A percentile compares a stretch with the other conserved stretches of the same genome.
Conservation (phyloP, 2,329 filamentous ascomycete species). For the Exserohilum rostratum region DNA sequence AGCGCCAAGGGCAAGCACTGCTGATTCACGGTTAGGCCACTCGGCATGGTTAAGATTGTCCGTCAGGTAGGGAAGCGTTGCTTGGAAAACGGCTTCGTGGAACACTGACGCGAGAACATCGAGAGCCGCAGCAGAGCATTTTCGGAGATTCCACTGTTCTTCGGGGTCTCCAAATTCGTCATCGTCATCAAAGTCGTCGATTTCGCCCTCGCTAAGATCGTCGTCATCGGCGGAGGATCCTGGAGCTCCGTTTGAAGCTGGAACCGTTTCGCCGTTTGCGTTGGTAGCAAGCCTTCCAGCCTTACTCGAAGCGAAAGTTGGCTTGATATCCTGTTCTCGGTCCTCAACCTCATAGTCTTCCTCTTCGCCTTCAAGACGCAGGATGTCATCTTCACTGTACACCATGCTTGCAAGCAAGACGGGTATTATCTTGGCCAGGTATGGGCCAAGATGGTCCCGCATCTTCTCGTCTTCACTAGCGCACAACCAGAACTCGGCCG, state of each 20-base stretch:
- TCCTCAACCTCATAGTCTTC: constrained; percentile 93
- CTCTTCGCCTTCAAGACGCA: constrained; percentile 76
- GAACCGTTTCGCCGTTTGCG: constrained; percentile 49
- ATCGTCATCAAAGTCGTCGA: constrained; percentile 73
- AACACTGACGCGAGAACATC: constrained; percentile 95
- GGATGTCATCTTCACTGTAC: constrained; percentile 92
- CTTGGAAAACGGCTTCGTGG: constrained; percentile 83
- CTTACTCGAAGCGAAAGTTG: constrained; percentile 80
- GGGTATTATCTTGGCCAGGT: constrained; percentile 83
- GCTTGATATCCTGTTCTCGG: constrained; percentile 86
- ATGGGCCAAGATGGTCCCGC: constrained; percentile 76
- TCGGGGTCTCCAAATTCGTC: constrained; percentile 78
- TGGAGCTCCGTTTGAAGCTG: constrained; percentile 53
- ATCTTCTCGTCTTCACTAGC: constrained; percentile 86
- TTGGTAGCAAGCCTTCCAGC: constrained; percentile 64
- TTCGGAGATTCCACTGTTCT: constrained; percentile 92
- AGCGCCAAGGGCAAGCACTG: constrained; percentile 90
- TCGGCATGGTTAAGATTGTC: constrained; percentile 85
- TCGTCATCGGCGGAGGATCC: constrained; percentile 56
- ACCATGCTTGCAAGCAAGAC: constrained; percentile 94
- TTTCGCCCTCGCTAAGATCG: constrained; percentile 85
- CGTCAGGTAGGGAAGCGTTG: constrained; percentile 90
- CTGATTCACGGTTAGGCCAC: constrained; percentile 92
- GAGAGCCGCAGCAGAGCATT: constrained; percentile 93
- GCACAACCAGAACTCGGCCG: constrained; percentile 96